A percentile compares a stretch with the other conserved stretches of the same genome.
Evolutionary conservation across 2,329 filamentous ascomycete genomes (phyloP).

Genomic region (Paraphoma chrysanthemicola): DNA sequence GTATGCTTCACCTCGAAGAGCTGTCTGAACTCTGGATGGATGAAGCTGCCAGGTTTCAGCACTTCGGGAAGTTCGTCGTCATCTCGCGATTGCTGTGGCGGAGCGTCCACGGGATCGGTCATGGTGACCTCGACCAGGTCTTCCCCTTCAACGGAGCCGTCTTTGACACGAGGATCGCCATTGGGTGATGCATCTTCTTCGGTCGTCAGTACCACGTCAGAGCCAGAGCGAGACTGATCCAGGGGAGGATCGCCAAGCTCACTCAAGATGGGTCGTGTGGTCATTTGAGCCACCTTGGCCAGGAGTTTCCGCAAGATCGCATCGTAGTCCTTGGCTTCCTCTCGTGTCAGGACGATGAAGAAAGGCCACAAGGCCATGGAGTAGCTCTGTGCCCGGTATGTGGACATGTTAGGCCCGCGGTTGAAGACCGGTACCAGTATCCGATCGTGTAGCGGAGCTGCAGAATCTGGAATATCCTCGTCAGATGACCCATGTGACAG

Average conservation of each 20-base stretch:
- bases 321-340: constrained; percentile 75
- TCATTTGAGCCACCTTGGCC: constrained; percentile 76
- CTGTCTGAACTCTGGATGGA: constrained; percentile 67
- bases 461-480: constrained; percentile 60
- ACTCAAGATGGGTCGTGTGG: constrained; percentile 70
- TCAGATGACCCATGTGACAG: constrained; percentile 50
- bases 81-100: constrained; percentile 20
- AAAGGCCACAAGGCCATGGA: constrained; percentile 59
- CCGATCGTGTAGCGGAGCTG: constrained; percentile 68
- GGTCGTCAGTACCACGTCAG: constrained; percentile 72
- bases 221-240: constrained; percentile 61
- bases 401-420: constrained; percentile 52
- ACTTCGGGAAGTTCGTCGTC: constrained; percentile 47
- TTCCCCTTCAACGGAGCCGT: constrained; percentile 83
- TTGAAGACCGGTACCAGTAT: constrained; percentile 77
- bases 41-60: constrained; percentile 61
- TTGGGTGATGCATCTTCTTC: constrained; percentile 70
- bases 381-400: constrained; percentile 35
- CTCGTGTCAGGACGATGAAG: constrained; percentile 76
- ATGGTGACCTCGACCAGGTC: constrained; percentile 92
- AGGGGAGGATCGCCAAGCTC: constrained; percentile 60
- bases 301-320: constrained; percentile 81
- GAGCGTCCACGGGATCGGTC: constrained; percentile 64
- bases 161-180: constrained; percentile 73
- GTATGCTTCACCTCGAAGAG: constrained; percentile 81